Conservation (phyloP, 192 early-diverging fungal species). For the Backusella tarrabulga region DNA sequence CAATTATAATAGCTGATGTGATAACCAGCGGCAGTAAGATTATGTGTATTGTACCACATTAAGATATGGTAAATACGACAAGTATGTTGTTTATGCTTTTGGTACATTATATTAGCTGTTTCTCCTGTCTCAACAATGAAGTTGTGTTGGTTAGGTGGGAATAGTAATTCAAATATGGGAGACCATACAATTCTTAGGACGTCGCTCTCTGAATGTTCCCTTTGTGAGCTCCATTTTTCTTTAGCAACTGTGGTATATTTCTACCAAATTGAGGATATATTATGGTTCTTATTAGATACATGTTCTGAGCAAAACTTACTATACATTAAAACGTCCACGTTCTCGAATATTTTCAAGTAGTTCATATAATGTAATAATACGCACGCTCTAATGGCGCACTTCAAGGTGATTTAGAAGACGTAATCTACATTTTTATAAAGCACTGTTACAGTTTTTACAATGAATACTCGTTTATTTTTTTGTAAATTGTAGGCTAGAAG, state of each 20-base stretch:
- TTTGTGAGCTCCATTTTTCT: constrained; percentile 17
- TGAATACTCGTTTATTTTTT: too few relatives aligned
- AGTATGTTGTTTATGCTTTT: constrained; percentile 17
- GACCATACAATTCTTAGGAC: constrained; percentile 17
- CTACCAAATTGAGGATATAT: constrained; percentile 22
- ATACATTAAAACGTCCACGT: constrained; percentile 16
- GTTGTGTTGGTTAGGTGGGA: constrained; percentile 16
- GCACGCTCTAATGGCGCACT: too few relatives aligned
- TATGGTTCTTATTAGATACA: constrained; percentile 16
- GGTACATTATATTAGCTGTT: constrained; percentile 10
- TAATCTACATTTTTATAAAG: too few relatives aligned
- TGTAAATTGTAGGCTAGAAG: too few relatives aligned
- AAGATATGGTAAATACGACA: too few relatives aligned
- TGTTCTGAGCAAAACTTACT: constrained; percentile 12
- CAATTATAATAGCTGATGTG: too few relatives aligned
- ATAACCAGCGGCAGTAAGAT: too few relatives aligned
- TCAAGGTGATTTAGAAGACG: too few relatives aligned
- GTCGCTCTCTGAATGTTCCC: constrained; percentile 17
- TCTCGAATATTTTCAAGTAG: constrained; percentile 15
- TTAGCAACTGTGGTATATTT: constrained; percentile 13
- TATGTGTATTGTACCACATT: too few relatives aligned
- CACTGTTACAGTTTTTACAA: too few relatives aligned
- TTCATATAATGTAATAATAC: not conserved
- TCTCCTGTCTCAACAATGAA: constrained; percentile 17
- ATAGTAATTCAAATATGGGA: constrained; percentile 21